phyloP scores from a whole-genome alignment of 2,329 filamentous ascomycete genomes.

The Chrysoporthe puriensis region DNA sequence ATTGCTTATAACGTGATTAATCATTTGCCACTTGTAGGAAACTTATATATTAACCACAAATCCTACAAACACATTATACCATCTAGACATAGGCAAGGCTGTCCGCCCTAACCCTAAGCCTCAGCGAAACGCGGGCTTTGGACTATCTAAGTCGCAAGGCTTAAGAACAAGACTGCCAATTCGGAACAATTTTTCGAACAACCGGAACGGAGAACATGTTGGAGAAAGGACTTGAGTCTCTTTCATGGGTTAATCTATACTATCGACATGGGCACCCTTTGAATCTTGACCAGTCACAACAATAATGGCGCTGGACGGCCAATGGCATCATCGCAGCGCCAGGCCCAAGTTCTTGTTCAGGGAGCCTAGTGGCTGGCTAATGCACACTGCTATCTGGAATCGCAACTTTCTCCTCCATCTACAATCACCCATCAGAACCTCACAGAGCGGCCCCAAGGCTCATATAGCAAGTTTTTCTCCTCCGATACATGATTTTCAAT shows the following conservation, averaged over 20 bases:
- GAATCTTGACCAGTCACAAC: neutral
- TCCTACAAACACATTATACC: neutral
- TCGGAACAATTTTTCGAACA: neutral
- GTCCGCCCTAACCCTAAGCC: neutral
- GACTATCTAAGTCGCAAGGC: slow-evolving; percentile 28
- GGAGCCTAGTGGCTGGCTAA: neutral
- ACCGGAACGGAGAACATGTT: neutral
- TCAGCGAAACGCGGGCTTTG: neutral
- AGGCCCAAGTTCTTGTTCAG: neutral
- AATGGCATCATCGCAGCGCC: neutral
- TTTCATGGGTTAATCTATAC: neutral
- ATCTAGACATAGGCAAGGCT: neutral
- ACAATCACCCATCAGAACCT: too few species aligned
- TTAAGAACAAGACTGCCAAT: neutral
- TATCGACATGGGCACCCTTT: neutral
- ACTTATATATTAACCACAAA: neutral
- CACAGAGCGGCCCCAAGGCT: too few species aligned
- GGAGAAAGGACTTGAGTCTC: neutral
- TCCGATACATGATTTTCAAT: too few species aligned
- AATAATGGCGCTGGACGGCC: neutral
- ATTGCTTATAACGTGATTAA: neutral
- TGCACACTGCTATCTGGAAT: neutral
- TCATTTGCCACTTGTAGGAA: neutral
- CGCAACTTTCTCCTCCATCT: neutral
- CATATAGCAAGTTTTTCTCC: too few species aligned